These are phyloP conservation scores for Claviceps cyperi DNA, from an alignment of 2,329 filamentous ascomycete genomes.

Conservation along the genomic window DNA sequence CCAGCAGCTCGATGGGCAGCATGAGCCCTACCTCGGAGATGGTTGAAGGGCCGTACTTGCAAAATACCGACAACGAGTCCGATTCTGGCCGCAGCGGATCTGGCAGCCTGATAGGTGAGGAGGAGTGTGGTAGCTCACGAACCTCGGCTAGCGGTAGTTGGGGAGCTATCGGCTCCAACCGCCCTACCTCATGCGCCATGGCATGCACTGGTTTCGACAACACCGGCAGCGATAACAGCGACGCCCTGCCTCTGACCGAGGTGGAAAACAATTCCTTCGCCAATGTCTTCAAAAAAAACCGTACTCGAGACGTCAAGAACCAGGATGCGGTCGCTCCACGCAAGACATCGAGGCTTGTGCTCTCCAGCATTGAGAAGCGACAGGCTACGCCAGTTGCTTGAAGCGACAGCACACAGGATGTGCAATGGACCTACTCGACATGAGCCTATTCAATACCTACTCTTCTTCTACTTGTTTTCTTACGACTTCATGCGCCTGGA, in stretches of 20 bases:
- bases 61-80: constrained; percentile 59
- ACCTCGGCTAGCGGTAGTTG: constrained; percentile 58
- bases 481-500: constrained; percentile 24
- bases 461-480: constrained; percentile 15
- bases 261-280: constrained; percentile 47
- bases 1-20: constrained; percentile 56
- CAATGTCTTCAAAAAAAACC: constrained; percentile 48
- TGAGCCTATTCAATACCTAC: constrained; percentile 9
- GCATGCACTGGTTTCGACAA: constrained; percentile 48
- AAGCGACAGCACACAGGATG: constrained; percentile 3
- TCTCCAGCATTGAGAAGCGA: constrained; percentile 82
- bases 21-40: constrained; percentile 84
- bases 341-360: constrained; percentile 73
- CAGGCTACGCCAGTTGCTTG: constrained; percentile 31
- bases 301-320: constrained; percentile 35
- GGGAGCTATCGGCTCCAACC: constrained; percentile 77
- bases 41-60: constrained; percentile 50
- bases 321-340: constrained; percentile 51
- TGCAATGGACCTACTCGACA: not conserved
- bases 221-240: constrained; percentile 43
- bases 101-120: constrained; percentile 65
- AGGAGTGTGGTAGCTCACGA: constrained; percentile 56
- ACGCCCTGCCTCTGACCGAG: constrained; percentile 28
- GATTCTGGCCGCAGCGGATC: constrained; percentile 59
- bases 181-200: constrained; percentile 59